Percentiles rank a stretch among this genome's conserved stretches.
Evolutionary conservation across 179 eudicot genomes (phyloP).

Genomic region (Beta lomatogona): DNA sequence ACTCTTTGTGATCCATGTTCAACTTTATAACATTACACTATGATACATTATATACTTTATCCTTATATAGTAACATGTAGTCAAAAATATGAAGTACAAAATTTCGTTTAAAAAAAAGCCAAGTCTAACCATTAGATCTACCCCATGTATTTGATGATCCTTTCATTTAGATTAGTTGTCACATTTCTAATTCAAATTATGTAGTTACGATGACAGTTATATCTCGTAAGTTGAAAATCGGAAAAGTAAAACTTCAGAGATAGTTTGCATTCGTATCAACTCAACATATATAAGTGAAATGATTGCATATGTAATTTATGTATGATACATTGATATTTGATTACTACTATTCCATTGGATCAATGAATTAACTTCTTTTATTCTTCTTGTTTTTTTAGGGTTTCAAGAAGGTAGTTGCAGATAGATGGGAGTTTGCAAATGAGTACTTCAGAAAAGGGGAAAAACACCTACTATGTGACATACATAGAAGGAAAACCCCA

Average conservation of each 20-base stretch:
- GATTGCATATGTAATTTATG: neutral
- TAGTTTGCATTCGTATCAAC: neutral
- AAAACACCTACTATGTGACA: slow-evolving; percentile 44
- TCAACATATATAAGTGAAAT: neutral
- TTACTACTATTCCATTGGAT: neutral
- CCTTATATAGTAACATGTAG: neutral
- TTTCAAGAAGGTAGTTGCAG: slow-evolving; percentile 56
- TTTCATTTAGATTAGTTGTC: neutral
- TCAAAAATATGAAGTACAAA: no score
- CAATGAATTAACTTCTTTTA: neutral
- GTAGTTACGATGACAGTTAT: neutral
- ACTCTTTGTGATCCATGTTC: neutral
- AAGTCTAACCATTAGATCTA: no score
- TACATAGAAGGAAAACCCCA: slow-evolving; percentile 51
- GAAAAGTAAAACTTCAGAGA: neutral
- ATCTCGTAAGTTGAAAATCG: no score
- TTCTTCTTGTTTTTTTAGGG: slow-evolving; percentile 29
- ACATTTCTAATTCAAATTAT: neutral
- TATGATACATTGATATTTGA: neutral
- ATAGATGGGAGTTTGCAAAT: slow-evolving; percentile 60
- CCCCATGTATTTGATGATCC: no score
- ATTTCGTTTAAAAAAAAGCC: no score
- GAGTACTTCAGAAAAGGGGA: slow-evolving; percentile 54
- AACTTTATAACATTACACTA: neutral
- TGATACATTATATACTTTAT: neutral